Evolutionary conservation across 148 eudicot species (phyloP), one percentile per base, ranked within the genome.

Genomic region (Chenopodium formosanum): DNA sequence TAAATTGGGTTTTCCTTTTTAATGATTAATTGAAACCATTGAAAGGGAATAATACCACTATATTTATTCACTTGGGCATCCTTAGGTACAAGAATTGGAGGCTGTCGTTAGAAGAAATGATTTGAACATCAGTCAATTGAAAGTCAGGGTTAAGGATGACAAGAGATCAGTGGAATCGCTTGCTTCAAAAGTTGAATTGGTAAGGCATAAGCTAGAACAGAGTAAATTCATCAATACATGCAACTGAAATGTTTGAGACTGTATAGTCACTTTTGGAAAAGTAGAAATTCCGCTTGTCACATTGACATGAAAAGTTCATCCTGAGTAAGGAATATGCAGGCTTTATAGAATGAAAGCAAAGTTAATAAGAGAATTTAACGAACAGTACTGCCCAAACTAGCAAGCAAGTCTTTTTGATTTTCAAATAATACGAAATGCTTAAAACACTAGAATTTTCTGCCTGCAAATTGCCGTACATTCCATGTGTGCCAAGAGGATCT

Each of bases 21-120:
- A 75, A 58, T 32, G 68, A 72, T 65, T 37, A 13, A 6, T 68
- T 74, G 29, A 9, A 73, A 76, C 58, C 23, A 11, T 46, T 0
- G 44, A 47, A 78, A 56, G 76, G 12, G 32, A 74, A 58, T 27
- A 29, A 68, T 74, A 79, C 34, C 46, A 12, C 56, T 74, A 72
- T 31, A 70, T 83, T 67, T 80, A n/a, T 68, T 83, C 34, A 19
- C 56, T 65, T 82, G 80, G 78, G 31, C 47, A 56, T 88, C 22
- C 80, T 79, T 85, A 95, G 99, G 90, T 93, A 68, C 93, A 77
- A 77, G 80, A 82, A 80, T 89, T 92, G 72, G 90, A 94, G 90
- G 86, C 78, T 76, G 85, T 76, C 78, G 89, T 93, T 66, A 89
- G 89, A 74, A 89, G 81, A 65, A 93, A 86, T 87, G 91, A 93